A percentile compares a stretch with the other conserved stretches of the same genome.
Conservation (phyloP, 306 rosid genomes). For the Begonia fuchsioides region DNA sequence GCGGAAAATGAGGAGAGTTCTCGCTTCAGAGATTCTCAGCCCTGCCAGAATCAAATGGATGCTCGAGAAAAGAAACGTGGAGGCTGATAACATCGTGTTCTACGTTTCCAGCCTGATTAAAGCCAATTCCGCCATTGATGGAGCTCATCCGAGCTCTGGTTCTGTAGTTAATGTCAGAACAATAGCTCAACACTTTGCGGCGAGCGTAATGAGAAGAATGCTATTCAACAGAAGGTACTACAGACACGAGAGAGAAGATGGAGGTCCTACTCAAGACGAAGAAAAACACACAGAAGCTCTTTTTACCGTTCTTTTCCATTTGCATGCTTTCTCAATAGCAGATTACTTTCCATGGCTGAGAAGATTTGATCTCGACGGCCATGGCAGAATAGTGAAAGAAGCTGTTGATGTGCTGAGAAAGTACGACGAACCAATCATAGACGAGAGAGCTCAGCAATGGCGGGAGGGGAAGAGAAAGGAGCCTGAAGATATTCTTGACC, state of each 20-base stretch:
- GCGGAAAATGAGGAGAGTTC: slow-evolving; percentile 10
- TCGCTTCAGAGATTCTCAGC: slow-evolving; percentile 4
- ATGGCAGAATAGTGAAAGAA: slow-evolving; percentile 2
- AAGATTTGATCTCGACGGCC: slow-evolving; percentile 23
- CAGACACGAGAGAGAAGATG: slow-evolving; percentile 16
- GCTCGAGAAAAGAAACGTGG: slow-evolving; percentile 18
- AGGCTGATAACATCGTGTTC: slow-evolving; percentile 24
- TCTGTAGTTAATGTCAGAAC: slow-evolving; percentile 14
- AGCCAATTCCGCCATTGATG: too few relatives aligned
- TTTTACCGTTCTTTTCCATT: slow-evolving; percentile 9
- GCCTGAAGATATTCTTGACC: slow-evolving; percentile 26
- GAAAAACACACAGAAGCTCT: slow-evolving; percentile 16
- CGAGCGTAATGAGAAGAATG: slow-evolving; percentile 15
- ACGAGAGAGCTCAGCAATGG: slow-evolving; percentile 22
- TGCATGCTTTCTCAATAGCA: slow-evolving; percentile 15
- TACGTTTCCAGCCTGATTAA: slow-evolving; percentile 9
- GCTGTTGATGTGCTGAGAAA: slow-evolving; percentile 8
- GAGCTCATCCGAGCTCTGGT: background rate
- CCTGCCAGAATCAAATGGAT: slow-evolving; percentile 11
- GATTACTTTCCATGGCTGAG: slow-evolving; percentile 30
- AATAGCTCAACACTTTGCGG: slow-evolving; percentile 16
- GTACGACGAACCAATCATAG: slow-evolving; percentile 20
- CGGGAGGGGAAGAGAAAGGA: slow-evolving; percentile 13
- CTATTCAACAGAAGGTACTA: slow-evolving; percentile 23
- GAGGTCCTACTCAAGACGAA: slow-evolving; percentile 31